Base-by-base conservation (phyloP, 805 yeast species). In the Lipomyces orientalis region DNA sequence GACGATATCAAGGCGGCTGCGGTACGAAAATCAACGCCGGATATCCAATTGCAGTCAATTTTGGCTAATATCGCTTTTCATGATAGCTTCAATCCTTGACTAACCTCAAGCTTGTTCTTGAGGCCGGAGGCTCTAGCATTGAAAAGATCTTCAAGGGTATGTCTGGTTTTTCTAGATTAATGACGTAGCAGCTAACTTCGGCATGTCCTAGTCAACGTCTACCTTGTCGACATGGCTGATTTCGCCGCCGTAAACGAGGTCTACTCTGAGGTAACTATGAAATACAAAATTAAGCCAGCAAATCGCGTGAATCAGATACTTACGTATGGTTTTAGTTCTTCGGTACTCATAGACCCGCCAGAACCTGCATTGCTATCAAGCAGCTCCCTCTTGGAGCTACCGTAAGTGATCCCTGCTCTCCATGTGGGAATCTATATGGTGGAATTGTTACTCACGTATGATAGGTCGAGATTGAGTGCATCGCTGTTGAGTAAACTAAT, bases 301-400 rank as follows among this genome's bases (percentile, higher is more conserved):
- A 6, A 9, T 12, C 49, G 4, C n/a, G 16, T 16, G 19, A 7
- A 7, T 43, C 39, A 31, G 25, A 33, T 12, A 8, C 29, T 35
- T 12, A 39, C 29, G 37, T 54, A 31, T 52, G 29, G 29, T 61
- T 29, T 39, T 84, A 88, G 79, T 88, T 90, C 81, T 91, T 91
- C 82, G 84, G 78, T 76, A 82, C 80, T 58, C 94, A 89, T 82
- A 90, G 89, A 79, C 98, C 99, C 56, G 98, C 98, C 52, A 91
- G 99, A 86, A 91, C 98, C 1, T 95, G 98, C 84, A 97, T 95
- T 75, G 98, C 98, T 57, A 98, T 93, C 71, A 89, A 88, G 80
- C 88, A 87, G 71, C 88, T 95, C 75, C 99, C 99, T 69, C 86
- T 95, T 79, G 92, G 92, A 69, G 91, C 88, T 69, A 90, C 87